Conservation (phyloP, 805 yeast genomes). For the Nakazawaea laoshanensis region DNA sequence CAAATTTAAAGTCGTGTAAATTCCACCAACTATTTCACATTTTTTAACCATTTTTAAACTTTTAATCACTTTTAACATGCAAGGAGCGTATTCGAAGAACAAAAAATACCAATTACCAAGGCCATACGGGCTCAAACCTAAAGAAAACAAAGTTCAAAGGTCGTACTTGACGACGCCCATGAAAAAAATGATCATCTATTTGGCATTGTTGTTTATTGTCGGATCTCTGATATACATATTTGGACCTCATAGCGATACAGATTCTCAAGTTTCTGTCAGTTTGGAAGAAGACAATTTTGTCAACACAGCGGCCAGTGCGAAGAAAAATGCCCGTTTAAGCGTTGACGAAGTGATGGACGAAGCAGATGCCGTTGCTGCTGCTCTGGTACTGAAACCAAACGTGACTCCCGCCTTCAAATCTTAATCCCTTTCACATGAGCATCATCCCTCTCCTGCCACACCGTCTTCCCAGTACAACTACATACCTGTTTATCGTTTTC, state of each 20-base stretch:
- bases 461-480: constrained; percentile 89
- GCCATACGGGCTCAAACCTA: constrained; percentile 27
- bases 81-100: constrained; percentile 19
- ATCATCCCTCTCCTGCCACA: constrained; percentile 90
- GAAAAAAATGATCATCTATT: constrained; percentile 33
- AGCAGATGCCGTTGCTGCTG: constrained; percentile 5
- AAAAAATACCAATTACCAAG: constrained; percentile 31
- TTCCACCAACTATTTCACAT: too few species aligned
- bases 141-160: constrained; percentile 15
- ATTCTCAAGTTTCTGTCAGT: constrained; percentile 7
- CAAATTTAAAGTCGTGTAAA: too few species aligned
- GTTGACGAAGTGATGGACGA: constrained; percentile 11
- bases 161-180: constrained; percentile 35
- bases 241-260: constrained; percentile 18
- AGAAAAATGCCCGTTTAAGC: constrained; percentile 7
- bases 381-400: too few species aligned
- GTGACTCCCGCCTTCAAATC: constrained; percentile 1
- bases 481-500: constrained; percentile 91
- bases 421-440: constrained; percentile 54
- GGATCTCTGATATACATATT: constrained; percentile 22
- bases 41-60: too few species aligned
- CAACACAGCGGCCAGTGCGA: constrained; percentile 9
- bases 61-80: too few species aligned
- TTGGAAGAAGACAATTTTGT: constrained; percentile 15
- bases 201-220: constrained; percentile 22